Evolutionary conservation across 257 asterid species (phyloP).

Genomic region (Solanum bulbocastanum): DNA sequence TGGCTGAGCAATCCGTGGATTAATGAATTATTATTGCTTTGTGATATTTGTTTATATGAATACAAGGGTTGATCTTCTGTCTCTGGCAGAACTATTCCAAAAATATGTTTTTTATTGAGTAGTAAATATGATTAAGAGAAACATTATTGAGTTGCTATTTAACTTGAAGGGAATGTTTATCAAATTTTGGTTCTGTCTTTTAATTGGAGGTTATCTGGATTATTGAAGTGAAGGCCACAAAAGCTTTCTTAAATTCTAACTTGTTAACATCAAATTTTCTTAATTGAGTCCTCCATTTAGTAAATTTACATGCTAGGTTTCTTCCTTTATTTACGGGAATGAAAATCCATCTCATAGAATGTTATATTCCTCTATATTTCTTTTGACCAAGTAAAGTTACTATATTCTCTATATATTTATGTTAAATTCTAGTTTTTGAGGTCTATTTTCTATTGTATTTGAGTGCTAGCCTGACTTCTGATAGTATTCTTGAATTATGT

Average conservation of each 20-base stretch:
- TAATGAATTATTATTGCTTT: background rate
- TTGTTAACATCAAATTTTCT: background rate
- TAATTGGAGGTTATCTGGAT: background rate
- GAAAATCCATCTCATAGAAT: background rate
- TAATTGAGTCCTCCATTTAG: background rate
- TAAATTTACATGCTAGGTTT: background rate
- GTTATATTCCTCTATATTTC: background rate
- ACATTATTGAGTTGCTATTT: background rate
- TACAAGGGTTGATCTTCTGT: background rate
- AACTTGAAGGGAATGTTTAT: background rate
- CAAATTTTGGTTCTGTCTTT: background rate
- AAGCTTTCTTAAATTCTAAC: background rate
- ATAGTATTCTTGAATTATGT: background rate
- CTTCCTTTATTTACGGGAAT: background rate
- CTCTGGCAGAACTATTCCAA: background rate
- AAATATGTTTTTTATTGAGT: background rate
- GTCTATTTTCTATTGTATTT: background rate
- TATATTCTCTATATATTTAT: background rate
- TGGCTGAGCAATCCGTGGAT: background rate
- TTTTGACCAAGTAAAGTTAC: background rate
- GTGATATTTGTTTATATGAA: background rate
- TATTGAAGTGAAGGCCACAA: background rate
- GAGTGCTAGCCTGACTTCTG: background rate
- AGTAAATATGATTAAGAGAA: background rate
- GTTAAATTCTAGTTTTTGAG: background rate